Base-by-base conservation (phyloP, 1,284 basidiomycete species). In the Vanrija pseudolonga region DNA sequence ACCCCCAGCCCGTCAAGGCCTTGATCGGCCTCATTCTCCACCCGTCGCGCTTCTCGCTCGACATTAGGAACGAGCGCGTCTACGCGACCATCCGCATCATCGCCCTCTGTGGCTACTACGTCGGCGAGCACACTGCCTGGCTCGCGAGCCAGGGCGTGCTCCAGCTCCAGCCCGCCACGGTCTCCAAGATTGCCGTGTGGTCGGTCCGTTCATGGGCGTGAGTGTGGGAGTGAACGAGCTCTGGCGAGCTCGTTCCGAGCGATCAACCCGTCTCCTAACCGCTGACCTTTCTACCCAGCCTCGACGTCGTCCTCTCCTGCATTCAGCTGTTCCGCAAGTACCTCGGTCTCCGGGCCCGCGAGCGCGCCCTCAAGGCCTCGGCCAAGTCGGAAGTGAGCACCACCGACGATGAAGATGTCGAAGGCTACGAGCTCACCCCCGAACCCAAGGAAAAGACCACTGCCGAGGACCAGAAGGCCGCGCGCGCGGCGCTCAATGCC, bases 91-190 rank as follows among this genome's bases (percentile, higher is more conserved):
- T 73, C 22, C 73, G 76, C 55, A 55, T 66, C 14, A 18, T 73
- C 9, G 60, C 69, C 8, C 65, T 77, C 18, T 50, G 66, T 18
- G 42, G 45, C 20, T 77, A 73, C 60, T 76, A 76, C 57, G 64
- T 74, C 3, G 56, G 70, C 22, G 75, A 77, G 58, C 72, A 77
- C 59, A 23, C 69, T 22, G 59, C 65, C 5, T 74, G 67, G 66
- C 63, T 76, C 14, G 63, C 60, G 6, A 57, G 56, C 41, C 75
- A 75, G 57, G 70, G 70, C 15, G 61, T 75, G 19, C 43, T 77
- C 32, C 57, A 57, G 14, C 47, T 77, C 24, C 52, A 59, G 3
- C 63, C 64, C n/a, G 42, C 51, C 26, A 32, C 22, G n/a, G 39
- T 41, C 12, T 24, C 38, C 47, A 51, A 43, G 49, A 19, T 45